phyloP scores from a whole-genome alignment of 192 early-diverging fungal species.

The Geranomyces michiganensis region DNA sequence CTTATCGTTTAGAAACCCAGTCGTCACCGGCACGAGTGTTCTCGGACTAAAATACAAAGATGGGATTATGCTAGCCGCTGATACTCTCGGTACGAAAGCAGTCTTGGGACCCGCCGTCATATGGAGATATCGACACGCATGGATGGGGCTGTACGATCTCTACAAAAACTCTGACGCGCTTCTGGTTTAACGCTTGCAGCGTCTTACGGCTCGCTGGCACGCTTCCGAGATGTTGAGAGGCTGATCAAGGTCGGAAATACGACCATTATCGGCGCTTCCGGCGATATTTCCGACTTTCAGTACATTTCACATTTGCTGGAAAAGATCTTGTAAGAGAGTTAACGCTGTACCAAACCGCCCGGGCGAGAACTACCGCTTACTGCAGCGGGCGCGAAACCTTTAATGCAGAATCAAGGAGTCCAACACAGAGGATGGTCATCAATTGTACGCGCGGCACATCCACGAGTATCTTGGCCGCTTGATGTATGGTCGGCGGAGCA shows the following conservation, averaged over 20 bases:
- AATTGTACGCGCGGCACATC: constrained; percentile 80
- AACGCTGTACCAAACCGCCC: not conserved
- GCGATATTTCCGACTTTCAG: constrained; percentile 95
- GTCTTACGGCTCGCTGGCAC: constrained; percentile 91
- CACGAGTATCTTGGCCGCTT: constrained; percentile 88
- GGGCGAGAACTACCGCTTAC: not conserved
- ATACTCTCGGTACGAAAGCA: constrained; percentile 71
- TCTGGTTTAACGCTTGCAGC: constrained; percentile 45
- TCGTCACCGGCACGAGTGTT: constrained; percentile 93
- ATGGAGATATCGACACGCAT: not conserved
- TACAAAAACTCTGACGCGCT: not conserved
- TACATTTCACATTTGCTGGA: constrained; percentile 80
- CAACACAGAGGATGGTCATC: constrained; percentile 87
- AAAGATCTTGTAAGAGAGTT: constrained; percentile 20
- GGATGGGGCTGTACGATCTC: not conserved
- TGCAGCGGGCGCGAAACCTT: not conserved
- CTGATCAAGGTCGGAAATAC: constrained; percentile 75
- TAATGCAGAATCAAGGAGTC: constrained; percentile 77
- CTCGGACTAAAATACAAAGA: constrained; percentile 94
- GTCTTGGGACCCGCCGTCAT: too few relatives aligned
- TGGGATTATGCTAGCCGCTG: constrained; percentile 95
- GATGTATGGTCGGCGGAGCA: constrained; percentile 88
- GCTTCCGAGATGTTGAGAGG: constrained; percentile 88
- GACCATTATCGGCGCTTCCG: constrained; percentile 89
- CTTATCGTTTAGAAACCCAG: constrained; percentile 57